Evolutionary conservation across 352 stramenopile genomes (phyloP).

Genomic region (Phytophthora capsici): DNA sequence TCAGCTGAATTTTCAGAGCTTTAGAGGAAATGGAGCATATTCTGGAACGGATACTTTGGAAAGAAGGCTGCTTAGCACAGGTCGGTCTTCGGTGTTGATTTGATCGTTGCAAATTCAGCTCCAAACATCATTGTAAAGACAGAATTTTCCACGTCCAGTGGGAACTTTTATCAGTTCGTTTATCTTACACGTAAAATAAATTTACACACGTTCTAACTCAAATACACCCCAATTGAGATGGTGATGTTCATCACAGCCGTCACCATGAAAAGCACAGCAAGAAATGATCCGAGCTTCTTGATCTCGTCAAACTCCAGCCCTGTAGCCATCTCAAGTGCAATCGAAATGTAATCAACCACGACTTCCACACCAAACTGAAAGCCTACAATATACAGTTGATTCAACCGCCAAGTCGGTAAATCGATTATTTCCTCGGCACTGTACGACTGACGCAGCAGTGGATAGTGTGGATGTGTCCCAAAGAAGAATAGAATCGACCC

Average conservation of each 20-base stretch:
- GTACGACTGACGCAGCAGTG: not conserved
- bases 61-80: too few species aligned
- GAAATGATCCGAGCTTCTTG: constrained; percentile 23
- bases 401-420: not conserved
- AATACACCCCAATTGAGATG: constrained; percentile 23
- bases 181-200: too few species aligned
- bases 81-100: not conserved
- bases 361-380: constrained; percentile 23
- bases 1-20: constrained; percentile 3
- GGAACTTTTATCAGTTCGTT: too few species aligned
- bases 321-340: constrained; percentile 25
- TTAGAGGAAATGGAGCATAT: not conserved
- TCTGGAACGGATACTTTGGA: not conserved
- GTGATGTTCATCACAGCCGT: constrained; percentile 41
- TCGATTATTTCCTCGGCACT: not conserved
- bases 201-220: too few species aligned
- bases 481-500: constrained; percentile 38
- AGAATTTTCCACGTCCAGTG: too few species aligned
- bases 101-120: too few species aligned
- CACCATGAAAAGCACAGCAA: constrained; percentile 37
- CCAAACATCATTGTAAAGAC: too few species aligned
- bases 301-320: constrained; percentile 31
- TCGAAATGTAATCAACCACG: constrained; percentile 29
- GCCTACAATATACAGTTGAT: constrained; percentile 18
- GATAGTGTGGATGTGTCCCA: constrained; percentile 41